These are phyloP conservation scores for Tetrapisispora arboricola DNA, from an alignment of 805 yeast genomes.

Conservation along the genomic window DNA sequence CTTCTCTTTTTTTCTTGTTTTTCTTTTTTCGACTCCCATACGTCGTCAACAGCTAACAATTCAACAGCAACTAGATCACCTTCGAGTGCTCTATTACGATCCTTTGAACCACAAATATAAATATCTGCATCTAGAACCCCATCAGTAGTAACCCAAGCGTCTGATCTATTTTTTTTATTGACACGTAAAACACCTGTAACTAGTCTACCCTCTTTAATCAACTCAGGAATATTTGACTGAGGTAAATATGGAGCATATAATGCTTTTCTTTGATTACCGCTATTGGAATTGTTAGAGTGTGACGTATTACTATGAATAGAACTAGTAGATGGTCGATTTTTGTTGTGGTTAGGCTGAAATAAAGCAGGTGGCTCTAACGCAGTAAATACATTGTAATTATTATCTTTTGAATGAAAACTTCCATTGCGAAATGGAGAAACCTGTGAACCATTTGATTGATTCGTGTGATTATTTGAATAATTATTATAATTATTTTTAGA, in stretches of 20 bases:
- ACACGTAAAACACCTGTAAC: slow-evolving; percentile 91
- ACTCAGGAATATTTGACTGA: slow-evolving; percentile 81
- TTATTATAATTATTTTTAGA: slow-evolving; percentile 18
- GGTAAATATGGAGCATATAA: slow-evolving; percentile 94
- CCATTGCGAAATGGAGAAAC: slow-evolving; percentile 29
- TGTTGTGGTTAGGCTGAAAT: slow-evolving; percentile 66
- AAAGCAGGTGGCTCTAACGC: slow-evolving; percentile 29
- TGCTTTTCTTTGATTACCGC: slow-evolving; percentile 52
- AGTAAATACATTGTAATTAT: slow-evolving; percentile 11
- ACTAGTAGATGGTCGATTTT: slow-evolving; percentile 63
- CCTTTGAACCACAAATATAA: slow-evolving; percentile 96
- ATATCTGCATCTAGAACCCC: slow-evolving; percentile 93
- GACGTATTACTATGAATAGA: slow-evolving; percentile 41
- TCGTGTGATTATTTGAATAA: slow-evolving; percentile 47
- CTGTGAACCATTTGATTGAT: slow-evolving; percentile 34
- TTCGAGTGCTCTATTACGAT: slow-evolving; percentile 93
- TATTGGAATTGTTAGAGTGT: slow-evolving; percentile 25
- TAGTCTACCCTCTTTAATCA: slow-evolving; percentile 79
- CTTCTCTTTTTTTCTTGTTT: slow-evolving; percentile 95
- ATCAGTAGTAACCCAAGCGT: slow-evolving; percentile 96
- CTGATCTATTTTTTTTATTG: slow-evolving; percentile 91
- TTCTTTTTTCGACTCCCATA: slow-evolving; percentile 92
- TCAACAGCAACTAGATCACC: slow-evolving; percentile 96
- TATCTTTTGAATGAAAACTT: slow-evolving; percentile 20
- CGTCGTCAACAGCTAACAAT: slow-evolving; percentile 88